A percentile compares a stretch with the other conserved stretches of the same genome.
phyloP scores from a whole-genome alignment of 306 rosid genomes.

The Leucaena leucocephala region DNA sequence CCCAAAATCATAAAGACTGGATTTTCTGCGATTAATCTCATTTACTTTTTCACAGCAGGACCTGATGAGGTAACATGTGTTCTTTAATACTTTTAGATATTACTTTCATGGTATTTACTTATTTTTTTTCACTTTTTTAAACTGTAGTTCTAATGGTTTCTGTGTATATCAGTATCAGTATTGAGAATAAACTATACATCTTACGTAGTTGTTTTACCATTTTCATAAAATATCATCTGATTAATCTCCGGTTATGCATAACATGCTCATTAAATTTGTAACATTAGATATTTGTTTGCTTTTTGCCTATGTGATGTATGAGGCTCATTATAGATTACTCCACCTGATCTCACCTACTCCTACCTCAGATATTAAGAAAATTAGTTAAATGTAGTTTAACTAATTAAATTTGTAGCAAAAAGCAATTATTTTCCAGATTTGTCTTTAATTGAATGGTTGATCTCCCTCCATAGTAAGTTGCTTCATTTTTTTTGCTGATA shows the following conservation, averaged over 20 bases:
- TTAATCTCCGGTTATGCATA: background rate
- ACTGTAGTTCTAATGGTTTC: background rate
- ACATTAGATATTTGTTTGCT: background rate
- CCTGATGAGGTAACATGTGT: slow-evolving; percentile 88
- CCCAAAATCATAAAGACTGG: slow-evolving; percentile 97
- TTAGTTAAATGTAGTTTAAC: background rate
- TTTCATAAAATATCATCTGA: background rate
- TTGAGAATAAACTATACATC: background rate
- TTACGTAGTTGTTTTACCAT: background rate
- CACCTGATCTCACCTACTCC: background rate
- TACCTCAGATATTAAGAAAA: background rate
- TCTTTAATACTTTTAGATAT: slow-evolving; percentile 3
- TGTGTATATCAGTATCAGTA: background rate
- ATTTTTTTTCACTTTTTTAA: background rate
- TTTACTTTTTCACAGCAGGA: slow-evolving; percentile 98
- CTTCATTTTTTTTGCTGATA: background rate
- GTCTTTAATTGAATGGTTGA: background rate
- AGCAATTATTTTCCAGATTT: background rate
- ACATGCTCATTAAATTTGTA: background rate
- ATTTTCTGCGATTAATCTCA: slow-evolving; percentile 94
- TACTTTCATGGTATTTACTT: background rate
- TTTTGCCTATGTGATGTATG: background rate
- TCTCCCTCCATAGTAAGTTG: background rate
- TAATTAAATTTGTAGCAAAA: too few relatives aligned
- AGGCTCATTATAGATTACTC: background rate